Evolutionary conservation across 495 filamentous ascomycete genomes (phyloP).

Genomic region (Penicillium macrosclerotiorum): DNA sequence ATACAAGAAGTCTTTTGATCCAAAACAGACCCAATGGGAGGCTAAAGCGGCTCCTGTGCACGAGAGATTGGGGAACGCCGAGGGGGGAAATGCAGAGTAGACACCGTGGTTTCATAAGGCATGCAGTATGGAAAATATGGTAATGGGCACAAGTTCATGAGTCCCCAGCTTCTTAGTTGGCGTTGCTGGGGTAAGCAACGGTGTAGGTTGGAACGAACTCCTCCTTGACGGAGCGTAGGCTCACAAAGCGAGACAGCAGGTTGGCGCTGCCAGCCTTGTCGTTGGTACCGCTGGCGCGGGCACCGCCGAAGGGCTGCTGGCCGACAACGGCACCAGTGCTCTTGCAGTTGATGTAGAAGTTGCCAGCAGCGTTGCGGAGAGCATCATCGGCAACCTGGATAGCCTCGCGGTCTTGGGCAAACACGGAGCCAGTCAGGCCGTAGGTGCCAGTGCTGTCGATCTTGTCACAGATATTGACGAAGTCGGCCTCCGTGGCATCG

Average conservation of each 20-base stretch:
- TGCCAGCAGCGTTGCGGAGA: conserved; percentile 76
- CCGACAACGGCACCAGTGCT: conserved; percentile 88
- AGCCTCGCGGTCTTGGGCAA: conserved; percentile 68
- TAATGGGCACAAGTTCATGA: neutral
- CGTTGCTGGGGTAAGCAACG: conserved; percentile 82
- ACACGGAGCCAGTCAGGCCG: conserved; percentile 76
- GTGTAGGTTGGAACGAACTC: conserved; percentile 68
- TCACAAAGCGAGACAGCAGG: conserved; percentile 76
- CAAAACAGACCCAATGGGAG: too few species aligned
- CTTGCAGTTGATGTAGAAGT: conserved; percentile 95
- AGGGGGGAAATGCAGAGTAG: conserved; percentile 22
- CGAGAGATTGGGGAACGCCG: too few species aligned
- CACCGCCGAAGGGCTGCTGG: conserved; percentile 89
- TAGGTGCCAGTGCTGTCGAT: conserved; percentile 71
- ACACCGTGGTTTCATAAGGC: conserved; percentile 28
- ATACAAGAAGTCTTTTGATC: conserved; percentile 3
- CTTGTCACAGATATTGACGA: conserved; percentile 50
- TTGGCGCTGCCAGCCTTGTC: conserved; percentile 85
- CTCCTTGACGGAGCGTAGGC: conserved; percentile 84
- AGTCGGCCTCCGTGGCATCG: conserved; percentile 49
- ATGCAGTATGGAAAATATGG: conserved; percentile 8
- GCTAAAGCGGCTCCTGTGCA: too few species aligned
- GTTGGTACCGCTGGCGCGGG: conserved; percentile 82
- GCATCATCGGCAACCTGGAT: conserved; percentile 67
- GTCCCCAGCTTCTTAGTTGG: conserved; percentile 19